Conservation (phyloP, 495 filamentous ascomycete species). For the Hypoxylon intermedium region DNA sequence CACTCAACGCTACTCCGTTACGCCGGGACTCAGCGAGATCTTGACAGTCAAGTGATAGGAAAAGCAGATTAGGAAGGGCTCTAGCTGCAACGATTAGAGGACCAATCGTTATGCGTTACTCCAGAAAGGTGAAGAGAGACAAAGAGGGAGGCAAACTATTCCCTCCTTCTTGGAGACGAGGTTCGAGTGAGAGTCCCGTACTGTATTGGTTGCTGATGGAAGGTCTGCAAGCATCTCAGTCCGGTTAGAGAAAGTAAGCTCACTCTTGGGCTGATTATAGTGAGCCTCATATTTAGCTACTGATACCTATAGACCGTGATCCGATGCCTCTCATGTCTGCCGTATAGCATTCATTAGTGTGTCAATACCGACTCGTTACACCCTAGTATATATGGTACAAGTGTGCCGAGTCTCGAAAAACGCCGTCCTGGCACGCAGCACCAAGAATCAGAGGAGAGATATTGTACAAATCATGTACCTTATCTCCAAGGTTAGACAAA, state of each 20-base stretch:
- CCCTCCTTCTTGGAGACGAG: constrained; percentile 17
- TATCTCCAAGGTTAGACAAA: constrained; percentile 3
- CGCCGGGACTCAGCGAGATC: constrained; percentile 5
- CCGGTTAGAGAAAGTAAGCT: constrained; percentile 23
- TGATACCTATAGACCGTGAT: constrained; percentile 3
- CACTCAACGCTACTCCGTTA: constrained; percentile 4
- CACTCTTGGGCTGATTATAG: constrained; percentile 3
- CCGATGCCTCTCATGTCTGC: background rate
- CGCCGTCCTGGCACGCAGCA: background rate
- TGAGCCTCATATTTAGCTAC: constrained; percentile 23
- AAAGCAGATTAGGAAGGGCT: constrained; percentile 2
- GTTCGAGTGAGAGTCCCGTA: constrained; percentile 17
- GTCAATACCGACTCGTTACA: background rate
- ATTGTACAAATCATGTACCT: constrained; percentile 8
- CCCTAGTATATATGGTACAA: no score
- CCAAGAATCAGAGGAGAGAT: constrained; percentile 1
- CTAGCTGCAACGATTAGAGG: constrained; percentile 11
- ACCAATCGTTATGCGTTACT: constrained; percentile 1
- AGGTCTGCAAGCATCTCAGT: constrained; percentile 9
- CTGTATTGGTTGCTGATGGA: constrained; percentile 2
- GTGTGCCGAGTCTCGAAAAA: no score
- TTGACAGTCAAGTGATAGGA: constrained; percentile 24
- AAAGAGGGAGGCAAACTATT: constrained; percentile 23
- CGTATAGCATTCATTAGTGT: background rate
- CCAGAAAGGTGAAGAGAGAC: constrained; percentile 17